Evolutionary conservation across 2,329 filamentous ascomycete species (phyloP), one percentile per base, ranked within the genome.

Genomic region (Claviceps cyperi): DNA sequence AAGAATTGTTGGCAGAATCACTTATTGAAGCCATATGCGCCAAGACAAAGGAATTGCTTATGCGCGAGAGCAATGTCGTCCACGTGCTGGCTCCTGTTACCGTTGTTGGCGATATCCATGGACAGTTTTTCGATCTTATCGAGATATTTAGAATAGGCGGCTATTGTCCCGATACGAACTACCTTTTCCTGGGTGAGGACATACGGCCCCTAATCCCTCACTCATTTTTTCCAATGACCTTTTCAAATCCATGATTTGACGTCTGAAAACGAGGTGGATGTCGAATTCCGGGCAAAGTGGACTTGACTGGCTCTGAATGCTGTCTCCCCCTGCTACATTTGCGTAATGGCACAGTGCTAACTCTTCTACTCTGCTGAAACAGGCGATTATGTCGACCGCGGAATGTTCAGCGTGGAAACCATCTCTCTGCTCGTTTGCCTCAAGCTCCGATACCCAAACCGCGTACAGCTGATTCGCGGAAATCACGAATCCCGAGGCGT

Each of bases 61-160:
- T 98, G 92, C 91, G 94, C 65, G 92, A 98, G 80, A 97, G 91
- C 78, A 98, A 98, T 70, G 92, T 98, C 55, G 92, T 98, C 53
- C 92, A 98, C 67, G 94, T 98, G 55, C 81, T 82, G 59, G 90
- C 92, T 35, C 92, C 92, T 2, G 88, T 98, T 52, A 98, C 92
- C 15, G 92, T 98, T 9, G 92, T 98, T 39, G 92, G 92, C 57
- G 92, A 98, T 66, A 98, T 98, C 58, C 92, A 98, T 67, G 92
- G 92, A 52, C 92, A 98, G 69, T 98, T 98, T 72, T 97, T 91
- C 68, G 92, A 98, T 67, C 81, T 98, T 71, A 92, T 98, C 57
- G 92, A 98, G 75, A 97, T 98, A 58, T 98, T 98, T 72, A 89
- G 89, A 68, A 98, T 98, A 61, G 92, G 92, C 52, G 92, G 92